Percentiles rank a stretch among this genome's conserved stretches.
Conservation (phyloP, 305 asterid species). For the Solanum aculeatissimum region DNA sequence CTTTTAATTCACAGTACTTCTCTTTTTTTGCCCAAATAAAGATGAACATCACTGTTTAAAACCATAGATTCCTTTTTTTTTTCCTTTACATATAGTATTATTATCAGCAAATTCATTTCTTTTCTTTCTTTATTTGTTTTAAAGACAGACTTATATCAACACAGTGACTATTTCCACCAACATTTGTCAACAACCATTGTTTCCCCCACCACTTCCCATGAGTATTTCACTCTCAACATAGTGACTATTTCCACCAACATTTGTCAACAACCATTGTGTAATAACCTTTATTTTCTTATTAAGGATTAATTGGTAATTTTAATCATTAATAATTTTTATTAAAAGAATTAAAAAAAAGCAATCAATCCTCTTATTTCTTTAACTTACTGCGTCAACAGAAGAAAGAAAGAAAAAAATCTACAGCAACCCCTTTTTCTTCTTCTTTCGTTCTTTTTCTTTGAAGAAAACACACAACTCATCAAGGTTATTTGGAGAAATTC, state of each 20-base stretch:
- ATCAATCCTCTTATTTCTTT: no score
- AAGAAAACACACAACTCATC: no score
- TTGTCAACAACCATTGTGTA: neutral
- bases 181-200: neutral
- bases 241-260: neutral
- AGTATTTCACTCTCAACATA: no score
- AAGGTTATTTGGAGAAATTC: no score
- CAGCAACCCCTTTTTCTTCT: no score
- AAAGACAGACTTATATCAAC: neutral
- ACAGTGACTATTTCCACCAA: neutral
- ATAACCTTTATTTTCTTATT: no score
- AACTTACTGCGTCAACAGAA: no score
- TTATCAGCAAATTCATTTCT: neutral
- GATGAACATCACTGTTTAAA: neutral
- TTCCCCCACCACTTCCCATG: neutral
- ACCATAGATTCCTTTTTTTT: neutral
- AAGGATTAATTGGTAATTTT: no score
- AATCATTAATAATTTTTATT: no score
- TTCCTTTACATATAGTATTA: neutral
- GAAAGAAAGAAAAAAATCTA: no score
- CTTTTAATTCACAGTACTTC: neutral
- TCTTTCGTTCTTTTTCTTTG: no score
- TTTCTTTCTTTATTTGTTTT: neutral
- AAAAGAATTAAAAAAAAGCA: no score
- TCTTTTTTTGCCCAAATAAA: neutral